Conservation (phyloP, 768 basidiomycete species). For the Lactarius vividus region DNA sequence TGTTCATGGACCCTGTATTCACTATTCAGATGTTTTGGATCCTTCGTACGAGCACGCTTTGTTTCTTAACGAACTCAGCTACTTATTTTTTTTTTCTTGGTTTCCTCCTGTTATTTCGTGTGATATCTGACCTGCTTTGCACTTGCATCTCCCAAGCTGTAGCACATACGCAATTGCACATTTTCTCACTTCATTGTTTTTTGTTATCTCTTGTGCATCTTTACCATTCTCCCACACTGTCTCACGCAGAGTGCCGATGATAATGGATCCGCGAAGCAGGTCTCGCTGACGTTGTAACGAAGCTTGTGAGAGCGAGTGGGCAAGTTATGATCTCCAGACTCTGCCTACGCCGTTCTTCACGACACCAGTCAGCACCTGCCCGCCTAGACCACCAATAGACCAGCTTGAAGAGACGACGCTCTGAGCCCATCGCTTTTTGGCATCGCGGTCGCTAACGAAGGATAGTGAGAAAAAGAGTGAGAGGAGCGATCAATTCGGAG, state of each 20-base stretch:
- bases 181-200: slow-evolving; percentile 5
- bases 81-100: slow-evolving; percentile 17
- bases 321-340: slow-evolving; percentile 54
- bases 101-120: neutral
- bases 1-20: slow-evolving; percentile 1
- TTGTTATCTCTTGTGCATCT: slow-evolving; percentile 3
- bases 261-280: slow-evolving; percentile 2
- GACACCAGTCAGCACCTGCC: slow-evolving; percentile 77
- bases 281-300: neutral
- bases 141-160: slow-evolving; percentile 22
- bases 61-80: slow-evolving; percentile 24
- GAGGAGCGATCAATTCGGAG: neutral
- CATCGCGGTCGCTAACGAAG: slow-evolving; percentile 73
- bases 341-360: slow-evolving; percentile 79
- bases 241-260: neutral
- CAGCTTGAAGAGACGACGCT: slow-evolving; percentile 66
- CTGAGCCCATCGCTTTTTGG: slow-evolving; percentile 89
- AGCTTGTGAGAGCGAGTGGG: neutral
- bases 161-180: slow-evolving; percentile 21
- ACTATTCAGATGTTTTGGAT: neutral
- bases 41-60: slow-evolving; percentile 6
- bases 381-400: slow-evolving; percentile 78
- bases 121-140: slow-evolving; percentile 24
- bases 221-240: neutral
- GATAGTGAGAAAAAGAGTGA: neutral